phyloP scores from a whole-genome alignment of 1,284 basidiomycete genomes.

The Jaminaea rosea region DNA sequence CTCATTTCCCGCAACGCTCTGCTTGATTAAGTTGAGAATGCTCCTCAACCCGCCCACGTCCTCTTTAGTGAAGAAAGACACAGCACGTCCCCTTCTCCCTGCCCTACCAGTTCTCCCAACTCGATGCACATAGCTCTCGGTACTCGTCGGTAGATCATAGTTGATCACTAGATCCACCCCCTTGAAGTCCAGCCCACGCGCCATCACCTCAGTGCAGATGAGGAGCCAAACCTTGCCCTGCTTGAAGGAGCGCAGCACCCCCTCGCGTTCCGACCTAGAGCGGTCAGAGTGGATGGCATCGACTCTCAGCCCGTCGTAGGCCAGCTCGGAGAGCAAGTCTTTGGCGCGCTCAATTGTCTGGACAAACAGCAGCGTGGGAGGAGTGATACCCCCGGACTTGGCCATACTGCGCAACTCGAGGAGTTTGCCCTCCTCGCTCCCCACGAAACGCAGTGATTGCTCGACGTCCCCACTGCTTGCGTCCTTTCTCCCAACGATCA shows the following conservation, averaged over 20 bases:
- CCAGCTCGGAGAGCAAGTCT: constrained; percentile 75
- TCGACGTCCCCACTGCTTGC: constrained; percentile 65
- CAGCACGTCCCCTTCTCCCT: constrained; percentile 77
- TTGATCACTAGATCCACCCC: constrained; percentile 91
- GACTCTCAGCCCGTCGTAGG: constrained; percentile 75
- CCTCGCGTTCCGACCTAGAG: constrained; percentile 75
- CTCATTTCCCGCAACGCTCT: constrained; percentile 39
- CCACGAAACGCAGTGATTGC: constrained; percentile 82
- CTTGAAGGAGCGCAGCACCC: constrained; percentile 63
- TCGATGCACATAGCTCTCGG: constrained; percentile 89
- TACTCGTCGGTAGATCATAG: constrained; percentile 54
- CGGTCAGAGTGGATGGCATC: constrained; percentile 86
- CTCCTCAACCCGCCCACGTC: constrained; percentile 48
- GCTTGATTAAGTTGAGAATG: constrained; percentile 85
- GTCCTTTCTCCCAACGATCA: constrained; percentile 57
- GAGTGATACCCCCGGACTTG: constrained; percentile 67
- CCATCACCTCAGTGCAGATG: constrained; percentile 51
- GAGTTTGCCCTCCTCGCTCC: constrained; percentile 84
- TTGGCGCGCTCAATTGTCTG: constrained; percentile 84
- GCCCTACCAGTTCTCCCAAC: constrained; percentile 94
- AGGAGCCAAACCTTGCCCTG: constrained; percentile 51
- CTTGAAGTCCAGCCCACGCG: constrained; percentile 94
- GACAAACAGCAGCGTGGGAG: constrained; percentile 85
- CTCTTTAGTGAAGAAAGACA: constrained; percentile 91
- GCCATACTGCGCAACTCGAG: constrained; percentile 69